Conservation (phyloP, 257 asterid species). For the Solanum piurae region DNA sequence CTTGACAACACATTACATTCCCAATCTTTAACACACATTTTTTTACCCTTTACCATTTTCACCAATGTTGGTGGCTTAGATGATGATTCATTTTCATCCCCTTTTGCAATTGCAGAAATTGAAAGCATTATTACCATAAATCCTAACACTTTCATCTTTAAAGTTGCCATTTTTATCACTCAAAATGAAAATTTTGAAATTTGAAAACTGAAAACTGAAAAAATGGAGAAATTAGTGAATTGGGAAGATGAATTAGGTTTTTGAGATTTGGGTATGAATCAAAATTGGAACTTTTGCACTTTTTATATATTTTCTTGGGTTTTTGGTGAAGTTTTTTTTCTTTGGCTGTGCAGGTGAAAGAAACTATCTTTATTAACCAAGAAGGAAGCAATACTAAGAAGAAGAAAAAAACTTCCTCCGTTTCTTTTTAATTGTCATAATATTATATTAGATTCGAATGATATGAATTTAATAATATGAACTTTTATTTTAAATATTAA, state of each 20-base stretch:
- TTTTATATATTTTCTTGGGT: not conserved
- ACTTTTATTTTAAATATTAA: no score
- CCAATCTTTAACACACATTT: slow-evolving; percentile 61
- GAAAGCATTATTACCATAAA: slow-evolving; percentile 11
- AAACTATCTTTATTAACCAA: not conserved
- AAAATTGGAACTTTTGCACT: not conserved
- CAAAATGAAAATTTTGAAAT: not conserved
- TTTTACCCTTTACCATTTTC: slow-evolving; percentile 54
- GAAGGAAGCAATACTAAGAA: not conserved
- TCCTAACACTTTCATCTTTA: slow-evolving; percentile 11
- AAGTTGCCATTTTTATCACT: slow-evolving; percentile 4
- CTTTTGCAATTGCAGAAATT: not conserved
- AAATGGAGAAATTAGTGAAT: not conserved
- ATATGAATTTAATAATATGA: no score
- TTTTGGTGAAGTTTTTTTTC: not conserved
- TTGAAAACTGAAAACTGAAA: not conserved
- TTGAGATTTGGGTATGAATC: not conserved
- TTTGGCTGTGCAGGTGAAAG: slow-evolving; percentile 19
- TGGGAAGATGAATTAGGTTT: not conserved
- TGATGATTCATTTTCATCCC: not conserved
- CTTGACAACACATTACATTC: slow-evolving; percentile 49
- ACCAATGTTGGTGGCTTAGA: slow-evolving; percentile 26
- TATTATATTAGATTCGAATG: no score
- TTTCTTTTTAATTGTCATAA: no score
- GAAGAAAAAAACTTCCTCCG: no score